Evolutionary conservation across 2,329 filamentous ascomycete genomes (phyloP), one percentile per base, ranked within the genome.

Genomic region (Cordyceps fumosorosea): DNA sequence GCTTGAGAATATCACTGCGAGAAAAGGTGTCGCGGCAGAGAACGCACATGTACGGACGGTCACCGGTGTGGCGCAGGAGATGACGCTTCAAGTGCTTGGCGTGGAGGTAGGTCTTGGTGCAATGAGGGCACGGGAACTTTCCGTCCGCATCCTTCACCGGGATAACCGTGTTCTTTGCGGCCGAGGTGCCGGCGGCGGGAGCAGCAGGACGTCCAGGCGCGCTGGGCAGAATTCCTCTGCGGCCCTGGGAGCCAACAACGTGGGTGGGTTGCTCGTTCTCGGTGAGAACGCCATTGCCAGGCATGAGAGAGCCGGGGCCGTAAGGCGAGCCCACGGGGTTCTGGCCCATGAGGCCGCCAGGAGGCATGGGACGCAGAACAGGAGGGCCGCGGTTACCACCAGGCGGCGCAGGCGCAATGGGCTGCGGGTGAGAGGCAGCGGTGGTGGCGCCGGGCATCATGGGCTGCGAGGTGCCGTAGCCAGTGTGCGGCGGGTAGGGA

Each of bases 11-110:
- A 74, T 99, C 95, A 82, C 92, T 96, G 75, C 95, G 89, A 55
- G 91, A 96, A 78, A 99, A 99, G 40, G 93, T 98, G 77, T 98
- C 95, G 75, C 95, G 92, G 82, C 95, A 99, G 57, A 99, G 83
- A 67, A 96, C 91, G 78, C 95, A 99, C 87, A 96, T 96, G 80
- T 99, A 99, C 62, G 95, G 95, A 67, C 95, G 91, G 76, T 98
- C 93, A 71, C 95, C 95, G 65, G 95, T 98, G 80, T 99, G 95
- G 83, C 95, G 84, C 69, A 98, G 81, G 64, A 98, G 84, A 82
- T 98, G 95, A 71, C 95, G 89, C 84, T 98, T 98, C 69, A 98
- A 78, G 77, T 98, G 95, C 82, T 99, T 98, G 53, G 93, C 90
- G 75, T 98, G 95, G 63, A 98, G 82, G 73, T 99, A 99, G 7